phyloP scores from a whole-genome alignment of 2,329 filamentous ascomycete genomes.

The Zarea fungicola region DNA sequence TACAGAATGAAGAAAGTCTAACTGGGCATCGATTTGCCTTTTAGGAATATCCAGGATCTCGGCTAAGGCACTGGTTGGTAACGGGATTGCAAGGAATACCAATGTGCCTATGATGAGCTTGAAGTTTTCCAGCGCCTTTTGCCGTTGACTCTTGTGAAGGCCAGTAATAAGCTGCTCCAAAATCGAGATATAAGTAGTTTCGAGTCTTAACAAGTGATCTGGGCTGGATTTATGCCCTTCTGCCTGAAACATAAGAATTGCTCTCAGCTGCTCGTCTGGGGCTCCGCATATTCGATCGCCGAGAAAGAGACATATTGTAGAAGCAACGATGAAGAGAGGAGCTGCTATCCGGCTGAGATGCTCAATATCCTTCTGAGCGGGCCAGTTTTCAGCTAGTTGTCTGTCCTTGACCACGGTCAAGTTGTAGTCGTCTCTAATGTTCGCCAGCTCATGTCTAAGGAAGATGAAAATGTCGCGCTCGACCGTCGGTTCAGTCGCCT shows the following conservation, averaged over 20 bases:
- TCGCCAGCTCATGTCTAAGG: constrained; percentile 23
- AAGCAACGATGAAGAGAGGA: constrained; percentile 28
- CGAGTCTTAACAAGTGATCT: constrained; percentile 4
- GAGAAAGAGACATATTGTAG: constrained; percentile 26
- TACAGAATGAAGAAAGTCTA: constrained; percentile 27
- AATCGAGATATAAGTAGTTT: constrained; percentile 18
- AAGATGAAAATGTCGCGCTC: constrained; percentile 31
- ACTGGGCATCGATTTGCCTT: constrained; percentile 14
- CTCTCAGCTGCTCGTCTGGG: constrained; percentile 20
- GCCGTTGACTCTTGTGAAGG: background rate
- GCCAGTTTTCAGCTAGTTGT: constrained; percentile 11
- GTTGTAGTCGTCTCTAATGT: constrained; percentile 23
- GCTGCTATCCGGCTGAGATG: constrained; percentile 22
- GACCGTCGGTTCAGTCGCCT: constrained; percentile 24
- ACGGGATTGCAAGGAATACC: constrained; percentile 23
- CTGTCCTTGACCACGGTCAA: background rate
- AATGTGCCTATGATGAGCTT: constrained; percentile 21
- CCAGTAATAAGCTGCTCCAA: constrained; percentile 12
- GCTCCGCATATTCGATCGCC: constrained; percentile 17
- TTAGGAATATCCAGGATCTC: constrained; percentile 18
- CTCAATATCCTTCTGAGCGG: background rate
- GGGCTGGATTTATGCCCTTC: constrained; percentile 6
- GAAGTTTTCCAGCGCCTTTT: constrained; percentile 19
- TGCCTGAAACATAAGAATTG: constrained; percentile 19
- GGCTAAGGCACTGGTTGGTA: constrained; percentile 20